Percentiles rank a stretch among this genome's conserved stretches.
These are phyloP conservation scores for Eragrostis tef DNA, from an alignment of 202 grass and related monocot genomes.

Conservation along the genomic window DNA sequence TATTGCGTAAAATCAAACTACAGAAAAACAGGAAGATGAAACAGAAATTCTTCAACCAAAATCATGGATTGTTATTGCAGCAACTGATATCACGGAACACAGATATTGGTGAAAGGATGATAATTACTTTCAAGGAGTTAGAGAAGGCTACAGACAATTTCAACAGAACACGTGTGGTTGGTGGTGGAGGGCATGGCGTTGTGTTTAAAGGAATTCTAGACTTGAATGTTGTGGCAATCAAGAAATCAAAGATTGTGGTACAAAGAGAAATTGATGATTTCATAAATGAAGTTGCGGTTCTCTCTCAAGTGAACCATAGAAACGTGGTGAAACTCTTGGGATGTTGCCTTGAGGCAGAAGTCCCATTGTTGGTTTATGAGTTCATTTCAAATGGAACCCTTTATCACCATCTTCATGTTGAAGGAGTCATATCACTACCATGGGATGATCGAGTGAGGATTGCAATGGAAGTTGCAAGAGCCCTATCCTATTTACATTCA, in stretches of 20 bases:
- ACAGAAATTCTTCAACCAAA: conserved; percentile 48
- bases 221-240: conserved; percentile 40
- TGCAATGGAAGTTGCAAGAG: conserved; percentile 49
- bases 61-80: conserved; percentile 55
- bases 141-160: conserved; percentile 59
- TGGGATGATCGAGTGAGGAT: conserved; percentile 61
- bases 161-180: conserved; percentile 34
- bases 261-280: conserved; percentile 38
- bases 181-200: conserved; percentile 49
- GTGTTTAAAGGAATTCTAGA: conserved; percentile 55
- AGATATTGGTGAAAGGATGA: conserved; percentile 51
- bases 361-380: conserved; percentile 58
- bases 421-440: conserved; percentile 31
- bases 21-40: not conserved
- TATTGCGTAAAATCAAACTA: not conserved
- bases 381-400: conserved; percentile 67
- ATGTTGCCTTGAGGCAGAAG: conserved; percentile 64
- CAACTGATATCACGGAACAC: conserved; percentile 37
- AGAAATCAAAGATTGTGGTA: conserved; percentile 32
- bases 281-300: conserved; percentile 68
- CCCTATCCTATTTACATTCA: conserved; percentile 58
- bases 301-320: conserved; percentile 61
- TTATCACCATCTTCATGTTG: conserved; percentile 54
- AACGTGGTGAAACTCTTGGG: conserved; percentile 58
- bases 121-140: conserved; percentile 39